Conservation (phyloP, 1,284 basidiomycete species). For the Microbotryomycetes sp. region DNA sequence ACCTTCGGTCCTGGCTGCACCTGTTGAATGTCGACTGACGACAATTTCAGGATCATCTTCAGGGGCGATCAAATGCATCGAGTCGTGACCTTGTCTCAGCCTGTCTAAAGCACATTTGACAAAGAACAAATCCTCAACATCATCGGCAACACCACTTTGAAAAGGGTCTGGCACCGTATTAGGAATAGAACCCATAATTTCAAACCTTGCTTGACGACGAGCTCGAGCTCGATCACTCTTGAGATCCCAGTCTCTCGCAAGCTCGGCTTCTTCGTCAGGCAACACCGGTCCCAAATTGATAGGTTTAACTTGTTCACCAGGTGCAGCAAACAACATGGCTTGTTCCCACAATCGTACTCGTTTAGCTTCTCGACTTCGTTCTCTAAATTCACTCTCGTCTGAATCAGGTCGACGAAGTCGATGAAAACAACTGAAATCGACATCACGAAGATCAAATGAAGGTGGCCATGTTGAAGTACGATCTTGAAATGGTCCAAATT, state of each 20-base stretch:
- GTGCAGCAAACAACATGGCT: neutral
- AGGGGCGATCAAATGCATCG: constrained; percentile 30
- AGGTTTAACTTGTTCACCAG: neutral
- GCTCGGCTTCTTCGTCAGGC: neutral
- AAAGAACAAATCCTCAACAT: constrained; percentile 90
- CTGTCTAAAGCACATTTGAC: constrained; percentile 59
- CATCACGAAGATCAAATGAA: neutral
- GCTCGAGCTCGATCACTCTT: neutral
- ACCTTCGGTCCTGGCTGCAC: constrained; percentile 85
- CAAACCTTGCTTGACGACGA: constrained; percentile 7
- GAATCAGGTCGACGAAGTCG: neutral
- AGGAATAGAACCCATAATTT: constrained; percentile 12
- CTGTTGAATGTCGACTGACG: constrained; percentile 54
- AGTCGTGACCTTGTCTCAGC: constrained; percentile 35
- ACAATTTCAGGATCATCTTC: constrained; percentile 40
- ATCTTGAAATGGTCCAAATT: neutral
- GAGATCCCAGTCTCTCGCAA: neutral
- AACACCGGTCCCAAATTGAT: neutral
- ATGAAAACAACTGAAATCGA: neutral
- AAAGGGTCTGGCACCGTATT: constrained; percentile 54
- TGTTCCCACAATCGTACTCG: neutral
- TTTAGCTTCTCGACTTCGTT: neutral
- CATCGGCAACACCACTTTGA: constrained; percentile 57
- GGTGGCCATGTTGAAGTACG: neutral
- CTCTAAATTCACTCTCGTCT: neutral